Evolutionary conservation across 202 grass and related monocot species (phyloP).

Genomic region (Hordeum pubiflorum): DNA sequence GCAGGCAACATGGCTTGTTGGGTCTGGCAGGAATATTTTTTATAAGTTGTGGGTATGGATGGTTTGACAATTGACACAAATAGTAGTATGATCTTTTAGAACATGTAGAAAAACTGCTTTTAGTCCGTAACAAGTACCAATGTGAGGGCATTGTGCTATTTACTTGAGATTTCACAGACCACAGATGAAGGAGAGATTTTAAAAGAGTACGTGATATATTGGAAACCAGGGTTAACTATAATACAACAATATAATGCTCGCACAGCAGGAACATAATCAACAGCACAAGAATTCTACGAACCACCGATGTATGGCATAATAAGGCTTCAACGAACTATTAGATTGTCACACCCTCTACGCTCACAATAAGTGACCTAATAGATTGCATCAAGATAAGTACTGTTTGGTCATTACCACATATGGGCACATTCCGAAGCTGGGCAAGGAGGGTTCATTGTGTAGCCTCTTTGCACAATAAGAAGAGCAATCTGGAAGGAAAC

Average conservation of each 20-base stretch:
- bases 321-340: background rate
- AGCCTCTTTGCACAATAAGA: slow-evolving; percentile 92
- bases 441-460: slow-evolving; percentile 85
- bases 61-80: background rate
- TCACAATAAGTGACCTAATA: slow-evolving; percentile 9
- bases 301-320: background rate
- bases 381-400: slow-evolving; percentile 12
- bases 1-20: background rate
- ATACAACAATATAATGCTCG: slow-evolving; percentile 10
- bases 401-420: slow-evolving; percentile 80
- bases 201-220: background rate
- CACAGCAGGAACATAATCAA: slow-evolving; percentile 10
- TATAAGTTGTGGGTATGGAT: background rate
- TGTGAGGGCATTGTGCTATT: background rate
- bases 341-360: background rate
- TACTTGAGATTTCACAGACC: background rate
- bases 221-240: slow-evolving; percentile 10
- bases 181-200: background rate
- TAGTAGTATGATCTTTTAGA: background rate
- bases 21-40: background rate
- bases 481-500: slow-evolving; percentile 74
- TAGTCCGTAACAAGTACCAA: background rate
- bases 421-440: slow-evolving; percentile 89
- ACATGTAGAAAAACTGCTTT: background rate
- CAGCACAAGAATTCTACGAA: background rate